A percentile compares a stretch with the other conserved stretches of the same genome.
These are phyloP conservation scores for Petunia hybrid DNA, from an alignment of 305 asterid genomes.

Conservation along the genomic window DNA sequence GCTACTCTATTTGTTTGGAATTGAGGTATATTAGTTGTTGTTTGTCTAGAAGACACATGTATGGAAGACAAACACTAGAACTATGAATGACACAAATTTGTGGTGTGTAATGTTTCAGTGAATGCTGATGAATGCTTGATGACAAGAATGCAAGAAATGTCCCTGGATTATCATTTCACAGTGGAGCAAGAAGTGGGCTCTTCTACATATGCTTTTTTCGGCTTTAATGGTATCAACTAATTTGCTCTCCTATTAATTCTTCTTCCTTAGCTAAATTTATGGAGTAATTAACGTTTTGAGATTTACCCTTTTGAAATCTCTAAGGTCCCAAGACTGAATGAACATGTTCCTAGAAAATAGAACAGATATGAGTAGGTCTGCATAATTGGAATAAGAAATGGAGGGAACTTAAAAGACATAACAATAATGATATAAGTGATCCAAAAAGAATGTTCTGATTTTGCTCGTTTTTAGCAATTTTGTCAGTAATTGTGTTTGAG, in stretches of 20 bases:
- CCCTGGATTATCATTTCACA: conserved; percentile 56
- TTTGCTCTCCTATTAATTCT: neutral
- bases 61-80: neutral
- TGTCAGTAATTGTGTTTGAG: neutral
- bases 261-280: conserved; percentile 10
- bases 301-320: conserved; percentile 1
- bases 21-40: no score
- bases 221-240: conserved; percentile 53
- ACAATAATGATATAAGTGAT: neutral
- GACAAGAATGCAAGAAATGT: conserved; percentile 68
- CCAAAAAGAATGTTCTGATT: neutral
- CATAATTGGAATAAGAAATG: neutral
- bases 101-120: conserved; percentile 41
- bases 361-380: neutral
- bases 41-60: no score
- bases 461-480: neutral
- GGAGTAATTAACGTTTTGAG: conserved; percentile 17
- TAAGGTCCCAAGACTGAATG: neutral
- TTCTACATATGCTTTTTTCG: conserved; percentile 60
- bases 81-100: neutral
- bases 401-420: neutral
- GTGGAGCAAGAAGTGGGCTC: conserved; percentile 70
- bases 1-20: no score
- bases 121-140: conserved; percentile 61
- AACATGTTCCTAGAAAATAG: neutral